These are phyloP conservation scores for Suillus ampliporus DNA, from an alignment of 768 basidiomycete species.

Conservation along the genomic window DNA sequence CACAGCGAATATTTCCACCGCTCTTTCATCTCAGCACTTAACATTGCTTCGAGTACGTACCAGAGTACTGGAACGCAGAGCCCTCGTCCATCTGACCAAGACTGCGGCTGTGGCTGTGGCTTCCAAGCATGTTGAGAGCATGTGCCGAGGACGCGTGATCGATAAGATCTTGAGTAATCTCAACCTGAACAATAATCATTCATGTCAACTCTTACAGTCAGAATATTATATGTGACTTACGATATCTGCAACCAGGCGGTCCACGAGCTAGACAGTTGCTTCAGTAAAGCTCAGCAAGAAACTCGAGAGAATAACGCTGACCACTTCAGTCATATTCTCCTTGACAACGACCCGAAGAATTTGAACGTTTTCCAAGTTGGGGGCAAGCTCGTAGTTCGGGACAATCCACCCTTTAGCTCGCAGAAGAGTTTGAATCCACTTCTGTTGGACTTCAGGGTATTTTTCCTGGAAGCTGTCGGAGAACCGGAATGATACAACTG, in stretches of 20 bases:
- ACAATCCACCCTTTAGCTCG: constrained; percentile 62
- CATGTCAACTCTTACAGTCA: constrained; percentile 9
- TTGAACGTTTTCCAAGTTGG: constrained; percentile 53
- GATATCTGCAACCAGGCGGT: constrained; percentile 70
- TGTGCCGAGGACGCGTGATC: constrained; percentile 54
- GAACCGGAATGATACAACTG: constrained; percentile 61
- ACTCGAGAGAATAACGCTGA: constrained; percentile 34
- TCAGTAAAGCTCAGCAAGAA: constrained; percentile 23
- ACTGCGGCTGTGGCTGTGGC: constrained; percentile 33
- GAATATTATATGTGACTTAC: constrained; percentile 44
- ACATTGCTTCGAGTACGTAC: constrained; percentile 74
- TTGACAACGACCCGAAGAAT: constrained; percentile 68
- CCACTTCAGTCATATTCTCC: constrained; percentile 58
- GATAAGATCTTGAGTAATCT: constrained; percentile 64
- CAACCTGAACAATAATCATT: constrained; percentile 46
- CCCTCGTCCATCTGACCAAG: constrained; percentile 53
- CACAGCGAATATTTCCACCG: not conserved
- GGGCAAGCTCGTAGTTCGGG: constrained; percentile 65
- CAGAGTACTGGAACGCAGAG: constrained; percentile 52
- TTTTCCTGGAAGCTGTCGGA: constrained; percentile 56
- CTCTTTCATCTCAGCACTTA: constrained; percentile 36
- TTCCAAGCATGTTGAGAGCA: constrained; percentile 51
- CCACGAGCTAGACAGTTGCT: constrained; percentile 50
- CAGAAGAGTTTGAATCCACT: constrained; percentile 58
- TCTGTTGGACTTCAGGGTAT: constrained; percentile 62